A percentile compares a stretch with the other conserved stretches of the same genome.
phyloP scores from a whole-genome alignment of 768 basidiomycete species.

The Mycena galopus region DNA sequence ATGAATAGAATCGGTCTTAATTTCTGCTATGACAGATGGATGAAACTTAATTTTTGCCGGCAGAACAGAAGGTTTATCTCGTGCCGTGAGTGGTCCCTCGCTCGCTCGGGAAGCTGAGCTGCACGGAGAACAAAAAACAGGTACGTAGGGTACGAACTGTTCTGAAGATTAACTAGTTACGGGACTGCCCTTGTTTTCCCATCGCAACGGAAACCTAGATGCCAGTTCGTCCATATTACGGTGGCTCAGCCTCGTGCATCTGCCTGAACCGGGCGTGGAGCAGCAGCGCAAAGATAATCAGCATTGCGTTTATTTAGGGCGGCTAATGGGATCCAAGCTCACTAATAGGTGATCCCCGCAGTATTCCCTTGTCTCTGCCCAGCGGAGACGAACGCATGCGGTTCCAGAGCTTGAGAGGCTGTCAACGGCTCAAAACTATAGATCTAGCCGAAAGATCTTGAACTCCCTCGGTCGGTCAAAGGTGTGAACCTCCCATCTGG shows the following conservation, averaged over 20 bases:
- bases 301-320: conserved; percentile 14
- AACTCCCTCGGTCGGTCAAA: background rate
- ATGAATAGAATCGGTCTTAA: conserved; percentile 24
- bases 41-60: conserved; percentile 23
- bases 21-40: conserved; percentile 25
- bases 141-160: conserved; percentile 7
- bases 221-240: background rate
- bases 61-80: background rate
- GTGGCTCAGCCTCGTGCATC: background rate
- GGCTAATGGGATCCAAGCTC: conserved; percentile 11
- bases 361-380: conserved; percentile 12
- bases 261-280: conserved; percentile 12
- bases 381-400: background rate
- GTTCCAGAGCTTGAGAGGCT: conserved; percentile 17
- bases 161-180: background rate
- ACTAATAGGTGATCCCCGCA: background rate
- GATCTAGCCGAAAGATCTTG: conserved; percentile 9
- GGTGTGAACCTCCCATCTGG: background rate
- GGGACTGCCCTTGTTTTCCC: background rate
- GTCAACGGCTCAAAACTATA: conserved; percentile 6
- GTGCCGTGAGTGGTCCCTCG: background rate
- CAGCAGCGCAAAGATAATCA: conserved; percentile 25
- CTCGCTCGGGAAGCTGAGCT: background rate
- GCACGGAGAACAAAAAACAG: background rate
- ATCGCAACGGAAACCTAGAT: background rate